Evolutionary conservation across 768 basidiomycete species (phyloP).

Genomic region (Phylloporus sp.): DNA sequence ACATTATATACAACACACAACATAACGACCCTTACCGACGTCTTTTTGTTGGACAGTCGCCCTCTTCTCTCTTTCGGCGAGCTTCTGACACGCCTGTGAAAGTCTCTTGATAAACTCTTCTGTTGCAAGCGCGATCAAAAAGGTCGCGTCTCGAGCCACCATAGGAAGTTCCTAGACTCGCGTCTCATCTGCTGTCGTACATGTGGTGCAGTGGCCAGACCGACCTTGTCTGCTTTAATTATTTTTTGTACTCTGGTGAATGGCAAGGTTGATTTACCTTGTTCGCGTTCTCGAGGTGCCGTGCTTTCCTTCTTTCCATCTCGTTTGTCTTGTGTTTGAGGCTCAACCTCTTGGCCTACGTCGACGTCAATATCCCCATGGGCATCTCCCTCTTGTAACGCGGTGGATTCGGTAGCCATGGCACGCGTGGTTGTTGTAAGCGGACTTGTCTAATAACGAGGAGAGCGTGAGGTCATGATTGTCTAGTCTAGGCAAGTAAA

Average conservation of each 20-base stretch:
- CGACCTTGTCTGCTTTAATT: conserved; percentile 79
- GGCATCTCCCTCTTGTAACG: conserved; percentile 4
- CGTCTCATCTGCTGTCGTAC: background rate
- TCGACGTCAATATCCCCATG: conserved; percentile 12
- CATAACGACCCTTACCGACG: conserved; percentile 50
- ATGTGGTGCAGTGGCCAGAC: conserved; percentile 10
- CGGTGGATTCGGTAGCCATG: conserved; percentile 15
- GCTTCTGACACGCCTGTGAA: conserved; percentile 63
- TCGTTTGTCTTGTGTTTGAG: conserved; percentile 7
- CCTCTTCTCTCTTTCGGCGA: conserved; percentile 69
- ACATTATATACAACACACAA: background rate
- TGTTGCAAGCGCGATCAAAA: conserved; percentile 77
- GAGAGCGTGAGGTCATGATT: background rate
- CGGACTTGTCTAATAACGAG: background rate
- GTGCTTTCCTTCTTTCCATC: conserved; percentile 20
- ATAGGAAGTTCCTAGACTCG: conserved; percentile 64
- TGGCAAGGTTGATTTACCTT: conserved; percentile 73
- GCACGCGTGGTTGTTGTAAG: background rate
- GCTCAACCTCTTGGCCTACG: conserved; percentile 6
- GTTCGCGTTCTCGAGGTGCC: conserved; percentile 32
- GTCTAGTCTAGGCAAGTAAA: background rate
- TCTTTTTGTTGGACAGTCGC: conserved; percentile 76
- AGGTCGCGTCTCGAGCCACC: conserved; percentile 71
- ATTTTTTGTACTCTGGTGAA: conserved; percentile 78
- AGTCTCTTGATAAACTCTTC: conserved; percentile 85